These are phyloP conservation scores for Corchorus capsularis DNA, from an alignment of 345 rosid genomes.

Conservation along the genomic window DNA sequence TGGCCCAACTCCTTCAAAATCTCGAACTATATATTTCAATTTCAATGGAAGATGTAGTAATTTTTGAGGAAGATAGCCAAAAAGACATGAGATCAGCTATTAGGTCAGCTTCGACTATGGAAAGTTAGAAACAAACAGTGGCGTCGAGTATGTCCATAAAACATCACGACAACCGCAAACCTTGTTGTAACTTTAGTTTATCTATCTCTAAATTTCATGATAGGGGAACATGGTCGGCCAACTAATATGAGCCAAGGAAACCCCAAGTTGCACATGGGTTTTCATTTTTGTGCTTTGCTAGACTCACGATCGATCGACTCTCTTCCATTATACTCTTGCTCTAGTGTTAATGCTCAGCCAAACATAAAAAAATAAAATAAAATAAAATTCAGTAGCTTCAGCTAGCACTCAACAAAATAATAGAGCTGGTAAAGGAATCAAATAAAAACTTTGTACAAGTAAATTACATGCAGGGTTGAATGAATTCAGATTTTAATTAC, in stretches of 20 bases:
- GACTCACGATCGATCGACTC: neutral
- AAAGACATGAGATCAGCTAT: neutral
- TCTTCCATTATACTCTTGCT: neutral
- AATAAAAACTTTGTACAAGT: no score
- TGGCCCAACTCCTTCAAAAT: neutral
- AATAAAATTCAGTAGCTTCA: no score
- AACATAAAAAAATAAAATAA: no score
- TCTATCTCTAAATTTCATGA: neutral
- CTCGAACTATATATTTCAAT: no score
- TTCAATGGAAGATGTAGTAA: no score
- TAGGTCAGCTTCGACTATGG: neutral
- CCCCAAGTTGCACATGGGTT: slow-evolving; percentile 8
- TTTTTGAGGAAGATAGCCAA: no score
- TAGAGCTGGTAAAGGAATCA: no score
- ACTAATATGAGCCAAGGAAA: slow-evolving; percentile 4
- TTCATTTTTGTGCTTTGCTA: slow-evolving; percentile 8
- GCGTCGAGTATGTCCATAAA: neutral
- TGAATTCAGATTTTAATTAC: neutral
- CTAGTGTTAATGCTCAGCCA: neutral
- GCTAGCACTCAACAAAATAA: no score
- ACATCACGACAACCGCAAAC: slow-evolving; percentile 10
- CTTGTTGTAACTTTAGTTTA: neutral
- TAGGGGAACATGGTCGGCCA: slow-evolving; percentile 16
- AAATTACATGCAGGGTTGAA: neutral
- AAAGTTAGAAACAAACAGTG: neutral